Evolutionary conservation across 2,329 filamentous ascomycete species (phyloP), one percentile per base, ranked within the genome.

Genomic region (Fusarium verrucosum): DNA sequence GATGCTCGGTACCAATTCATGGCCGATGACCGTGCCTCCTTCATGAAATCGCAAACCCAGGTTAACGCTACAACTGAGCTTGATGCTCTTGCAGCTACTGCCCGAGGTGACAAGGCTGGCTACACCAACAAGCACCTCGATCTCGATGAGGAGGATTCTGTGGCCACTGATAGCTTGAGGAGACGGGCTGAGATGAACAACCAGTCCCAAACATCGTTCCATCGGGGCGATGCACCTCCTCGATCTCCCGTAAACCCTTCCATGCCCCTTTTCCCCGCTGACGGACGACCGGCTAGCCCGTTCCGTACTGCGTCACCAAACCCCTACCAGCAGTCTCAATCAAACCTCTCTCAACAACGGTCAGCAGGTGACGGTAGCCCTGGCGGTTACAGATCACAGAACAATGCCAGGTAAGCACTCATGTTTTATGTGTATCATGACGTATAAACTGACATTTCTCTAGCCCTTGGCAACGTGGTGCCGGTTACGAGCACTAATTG

Each of bases 1-100:
- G 94, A 98, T 75, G 92, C 91, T 37, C 89, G 94, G 62, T 98
- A 98, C 79, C 92, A 97, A 78, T 93, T 92, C 72, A 97, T 98
- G 94, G 90, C 91, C 51, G 94, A 98, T 73, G 94, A 98, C 77
- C 90, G 94, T 71, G 92, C 92, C 47, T 97, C 94, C 10, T 97
- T 98, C 80, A 97, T 97, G 88, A 97, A 97, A 82, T 97, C 93
- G 14, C 91, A 95, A 77, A 91, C 91, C 7, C 89, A 94, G 73
- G 82, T 97, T 50, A 86, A 79, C 41, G 80, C 83, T 16, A 92
- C 90, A 6, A 96, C 93, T 9, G 94, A 97, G 78, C 85, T 97
- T 46, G 93, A 97, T 76, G 94, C 94, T 10, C 82, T 97, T 55
- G 94, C 92, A 66, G 92, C 91, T 16, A 96, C 93, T 7, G 94